Conservation (phyloP, 1,284 basidiomycete species). For the Cryptococcus sp. region DNA sequence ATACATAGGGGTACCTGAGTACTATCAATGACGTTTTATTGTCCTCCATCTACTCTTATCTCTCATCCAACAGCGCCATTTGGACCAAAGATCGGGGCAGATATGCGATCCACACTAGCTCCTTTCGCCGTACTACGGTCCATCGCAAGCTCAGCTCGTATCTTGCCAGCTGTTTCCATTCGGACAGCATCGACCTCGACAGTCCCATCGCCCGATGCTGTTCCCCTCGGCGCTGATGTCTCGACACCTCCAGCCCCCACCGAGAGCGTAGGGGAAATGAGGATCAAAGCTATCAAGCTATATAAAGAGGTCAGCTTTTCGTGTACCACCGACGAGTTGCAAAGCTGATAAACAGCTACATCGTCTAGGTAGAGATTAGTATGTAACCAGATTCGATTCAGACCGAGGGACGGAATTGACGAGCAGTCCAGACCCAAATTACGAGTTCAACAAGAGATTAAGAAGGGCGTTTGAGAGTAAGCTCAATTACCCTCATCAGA, state of each 20-base stretch:
- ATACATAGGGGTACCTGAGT: no score
- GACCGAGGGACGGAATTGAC: not conserved
- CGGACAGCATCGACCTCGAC: not conserved
- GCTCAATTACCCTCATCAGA: conserved; percentile 6
- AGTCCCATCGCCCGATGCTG: not conserved
- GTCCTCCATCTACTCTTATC: no score
- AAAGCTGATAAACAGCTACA: conserved; percentile 31
- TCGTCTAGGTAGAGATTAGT: conserved; percentile 48
- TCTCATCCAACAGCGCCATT: no score
- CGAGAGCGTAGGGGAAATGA: conserved; percentile 7
- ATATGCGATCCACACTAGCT: no score
- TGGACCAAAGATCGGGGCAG: no score
- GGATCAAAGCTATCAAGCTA: conserved; percentile 41
- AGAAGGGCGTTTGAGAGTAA: conserved; percentile 47
- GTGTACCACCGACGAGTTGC: not conserved
- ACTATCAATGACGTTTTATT: no score
- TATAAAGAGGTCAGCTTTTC: conserved; percentile 45
- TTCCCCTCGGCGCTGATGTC: conserved; percentile 12
- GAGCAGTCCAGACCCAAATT: conserved; percentile 43
- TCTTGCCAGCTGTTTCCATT: no score
- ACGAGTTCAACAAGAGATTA: conserved; percentile 47
- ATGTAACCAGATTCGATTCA: conserved; percentile 6
- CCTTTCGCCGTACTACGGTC: no score
- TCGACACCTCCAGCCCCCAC: not conserved
- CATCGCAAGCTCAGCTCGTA: no score